Evolutionary conservation across 164 flowering plant species (phyloP), one percentile per base, ranked within the genome.

Genomic region (Macadamia integrifolia): DNA sequence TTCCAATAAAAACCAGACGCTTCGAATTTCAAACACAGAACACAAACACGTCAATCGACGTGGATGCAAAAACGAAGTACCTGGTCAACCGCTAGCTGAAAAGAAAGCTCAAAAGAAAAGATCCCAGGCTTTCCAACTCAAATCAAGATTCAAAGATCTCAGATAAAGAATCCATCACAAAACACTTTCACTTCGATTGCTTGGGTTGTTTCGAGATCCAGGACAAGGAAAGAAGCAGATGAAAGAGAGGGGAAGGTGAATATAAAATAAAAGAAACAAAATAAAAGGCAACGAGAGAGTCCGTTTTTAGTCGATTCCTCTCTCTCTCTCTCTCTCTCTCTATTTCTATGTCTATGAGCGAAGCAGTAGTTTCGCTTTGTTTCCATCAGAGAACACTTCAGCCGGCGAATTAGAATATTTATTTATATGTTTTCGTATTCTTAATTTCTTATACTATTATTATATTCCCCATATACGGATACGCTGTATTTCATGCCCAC

Each of bases 281-380:
- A 11, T 46, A 11, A 11, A 11, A 46, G 3, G 23, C 23, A 23
- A 23, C 23, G 23, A 23, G 7, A 8, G 13, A 46, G 9, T 46
- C 7, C 13, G 9, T 46, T 46, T 11, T 46, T 4, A 53, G 18
- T 53, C 57, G 17, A 53, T 53, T 53, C 57, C 2, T 2, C 6
- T 17, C 6, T 53, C 57, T 53, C 57, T 53, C 57, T 52, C 57
- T 52, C 57, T 53, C 57, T 53, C 57, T 53, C 57, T 53, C 50
- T 46, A 4, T 46, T 9, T 53, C 57, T 13, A 14, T 14, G 9
- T 15, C 13, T 3, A 50, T 14, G 3, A 3, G 55, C 18, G 18
- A 53, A 53, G 57, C 57, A 53, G 57, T 17, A n/a, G 57, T 53
- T 53, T 14, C 57, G 57, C 57, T 53, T n/a, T 5, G 57, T 53